phyloP scores from a whole-genome alignment of 805 yeast species.

The Wickerhamiella parazyma region DNA sequence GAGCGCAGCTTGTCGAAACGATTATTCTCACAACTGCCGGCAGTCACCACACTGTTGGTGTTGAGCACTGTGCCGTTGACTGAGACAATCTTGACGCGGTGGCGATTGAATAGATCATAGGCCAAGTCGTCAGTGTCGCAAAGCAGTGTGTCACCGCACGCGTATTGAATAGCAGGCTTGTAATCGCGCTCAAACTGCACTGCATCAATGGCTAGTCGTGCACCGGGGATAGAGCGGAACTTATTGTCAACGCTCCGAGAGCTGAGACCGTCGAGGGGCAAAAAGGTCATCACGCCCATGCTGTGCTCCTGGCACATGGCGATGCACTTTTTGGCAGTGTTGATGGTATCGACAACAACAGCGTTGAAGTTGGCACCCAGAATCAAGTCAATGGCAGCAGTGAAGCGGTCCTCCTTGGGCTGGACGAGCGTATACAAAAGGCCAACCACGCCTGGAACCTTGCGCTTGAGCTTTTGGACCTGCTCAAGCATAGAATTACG shows the following conservation, averaged over 20 bases:
- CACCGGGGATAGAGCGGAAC: constrained; percentile 35
- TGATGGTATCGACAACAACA: constrained; percentile 60
- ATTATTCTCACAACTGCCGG: constrained; percentile 38
- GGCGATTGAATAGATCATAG: constrained; percentile 41
- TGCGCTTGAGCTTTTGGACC: constrained; percentile 49
- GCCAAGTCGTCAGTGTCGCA: constrained; percentile 64
- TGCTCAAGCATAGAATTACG: constrained; percentile 64
- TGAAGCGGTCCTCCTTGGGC: constrained; percentile 33
- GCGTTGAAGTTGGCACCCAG: constrained; percentile 73
- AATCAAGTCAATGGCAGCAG: constrained; percentile 30
- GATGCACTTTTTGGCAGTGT: constrained; percentile 64
- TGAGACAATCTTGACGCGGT: constrained; percentile 58
- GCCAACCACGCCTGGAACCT: constrained; percentile 80
- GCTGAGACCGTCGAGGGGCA: constrained; percentile 70
- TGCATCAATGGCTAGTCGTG: constrained; percentile 60
- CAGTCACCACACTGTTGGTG: constrained; percentile 83
- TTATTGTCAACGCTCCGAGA: constrained; percentile 40
- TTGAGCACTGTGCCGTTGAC: constrained; percentile 76
- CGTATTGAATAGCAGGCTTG: constrained; percentile 68
- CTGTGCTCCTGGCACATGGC: constrained; percentile 72
- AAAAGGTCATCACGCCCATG: constrained; percentile 71
- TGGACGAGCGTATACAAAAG: constrained; percentile 64
- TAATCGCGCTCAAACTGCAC: constrained; percentile 52
- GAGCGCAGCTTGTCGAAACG: constrained; percentile 14
- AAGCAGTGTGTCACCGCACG: constrained; percentile 65